Base-by-base conservation (phyloP, 805 yeast genomes). In the Yamadazyma phyllophila region DNA sequence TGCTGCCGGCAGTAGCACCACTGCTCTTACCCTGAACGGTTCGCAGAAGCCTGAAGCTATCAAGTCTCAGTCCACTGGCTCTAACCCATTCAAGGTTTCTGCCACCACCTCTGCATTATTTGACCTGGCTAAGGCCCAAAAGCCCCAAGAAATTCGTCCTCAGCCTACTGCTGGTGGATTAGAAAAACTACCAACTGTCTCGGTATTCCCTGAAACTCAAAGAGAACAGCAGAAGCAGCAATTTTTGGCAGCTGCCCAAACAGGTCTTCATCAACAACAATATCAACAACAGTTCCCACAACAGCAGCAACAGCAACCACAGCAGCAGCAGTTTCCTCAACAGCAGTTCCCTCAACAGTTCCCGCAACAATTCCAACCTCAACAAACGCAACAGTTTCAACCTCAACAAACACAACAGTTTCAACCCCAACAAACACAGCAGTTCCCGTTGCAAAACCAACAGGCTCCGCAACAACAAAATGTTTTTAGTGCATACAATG, bases 131-230 rank as follows among this genome's bases (percentile, higher is more conserved):
- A 17, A 47, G 35, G 36, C 10, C 29, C 30, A 41, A 6, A 57
- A 50, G 9, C 37, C 55, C 7, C 20, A 41, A 15, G 9, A 26
- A 20, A 63, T 52, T 45, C 65, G 70, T 54, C 66, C 73, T 12
- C 85, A 80, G 56, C 76, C 80, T 2, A 83, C 89, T 1, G 85
- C 88, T 29, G 92, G 91, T 3, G 92, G 91, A 0, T 71, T 82
- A 48, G 91, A 85, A 57, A 67, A 69, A 41, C 61, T 84, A 36
- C 83, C 83, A 8, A 84, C 90, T 0, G 66, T 77, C 3, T 78
- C 89, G 2, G 86, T 83, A 7, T 85, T 83, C 55, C 88, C 88
- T 0, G 81, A 82, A 53, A 81, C 87, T 7, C 79, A 77, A 53
- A 67, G 65, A 43, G 73, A 67, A 27, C 68, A 67, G 14, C 73